Conservation (phyloP, 768 basidiomycete species). For the Lactarius deliciosus region DNA sequence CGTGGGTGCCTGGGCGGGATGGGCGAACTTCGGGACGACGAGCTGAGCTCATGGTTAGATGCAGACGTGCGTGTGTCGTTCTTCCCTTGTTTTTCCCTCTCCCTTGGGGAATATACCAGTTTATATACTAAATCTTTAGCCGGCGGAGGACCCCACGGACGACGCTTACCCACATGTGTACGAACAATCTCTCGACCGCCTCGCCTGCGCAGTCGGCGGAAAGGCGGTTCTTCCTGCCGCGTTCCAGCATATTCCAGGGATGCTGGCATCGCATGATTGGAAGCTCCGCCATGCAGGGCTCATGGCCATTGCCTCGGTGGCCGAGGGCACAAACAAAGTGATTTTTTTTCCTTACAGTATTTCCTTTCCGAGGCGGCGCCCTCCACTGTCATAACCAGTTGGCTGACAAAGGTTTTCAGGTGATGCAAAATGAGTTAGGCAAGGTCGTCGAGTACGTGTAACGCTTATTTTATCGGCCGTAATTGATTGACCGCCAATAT, state of each 20-base stretch:
- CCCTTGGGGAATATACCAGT: conserved; percentile 1
- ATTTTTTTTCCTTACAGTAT: conserved; percentile 13
- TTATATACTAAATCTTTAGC: conserved; percentile 41
- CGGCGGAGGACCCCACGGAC: conserved; percentile 59
- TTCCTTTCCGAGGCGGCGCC: background rate
- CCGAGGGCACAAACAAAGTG: conserved; percentile 78
- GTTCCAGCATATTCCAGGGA: conserved; percentile 79
- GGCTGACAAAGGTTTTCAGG: conserved; percentile 38
- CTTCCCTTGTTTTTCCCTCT: background rate
- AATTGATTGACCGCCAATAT: background rate
- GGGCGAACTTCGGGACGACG: conserved; percentile 70
- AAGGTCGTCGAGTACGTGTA: conserved; percentile 74
- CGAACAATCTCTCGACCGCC: conserved; percentile 79
- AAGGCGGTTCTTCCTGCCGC: conserved; percentile 72
- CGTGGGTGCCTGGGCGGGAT: conserved; percentile 80
- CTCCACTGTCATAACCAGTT: background rate
- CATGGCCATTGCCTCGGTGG: conserved; percentile 84
- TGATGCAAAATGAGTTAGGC: conserved; percentile 78
- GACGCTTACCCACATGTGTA: conserved; percentile 73
- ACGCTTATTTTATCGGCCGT: background rate
- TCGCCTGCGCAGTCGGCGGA: conserved; percentile 80
- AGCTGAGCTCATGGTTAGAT: conserved; percentile 60
- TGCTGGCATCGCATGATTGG: conserved; percentile 85
- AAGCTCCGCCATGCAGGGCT: conserved; percentile 79
- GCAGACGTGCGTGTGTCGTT: conserved; percentile 61